A percentile compares a stretch with the other conserved stretches of the same genome.
phyloP scores from a whole-genome alignment of 495 filamentous ascomycete genomes.

The Xanthoparmelia taractica region DNA sequence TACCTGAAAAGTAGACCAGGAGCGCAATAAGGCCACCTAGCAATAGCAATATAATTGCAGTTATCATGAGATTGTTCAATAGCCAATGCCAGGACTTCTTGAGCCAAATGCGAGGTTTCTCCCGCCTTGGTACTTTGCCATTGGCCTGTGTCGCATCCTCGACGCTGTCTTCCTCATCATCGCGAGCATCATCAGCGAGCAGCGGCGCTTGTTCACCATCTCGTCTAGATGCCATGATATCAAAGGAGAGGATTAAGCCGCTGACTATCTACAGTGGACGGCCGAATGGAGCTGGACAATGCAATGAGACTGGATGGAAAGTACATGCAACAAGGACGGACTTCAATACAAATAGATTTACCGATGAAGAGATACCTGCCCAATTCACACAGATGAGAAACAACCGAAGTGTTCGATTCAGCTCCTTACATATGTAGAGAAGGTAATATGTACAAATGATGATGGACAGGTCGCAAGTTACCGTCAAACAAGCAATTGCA shows the following conservation, averaged over 20 bases:
- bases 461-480: neutral
- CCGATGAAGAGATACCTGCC: neutral
- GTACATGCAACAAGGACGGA: neutral
- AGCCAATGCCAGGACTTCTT: conserved; percentile 19
- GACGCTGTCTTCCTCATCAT: conserved; percentile 14
- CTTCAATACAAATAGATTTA: neutral
- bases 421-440: neutral
- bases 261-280: neutral
- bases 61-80: conserved; percentile 18
- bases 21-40: conserved; percentile 25
- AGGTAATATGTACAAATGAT: neutral
- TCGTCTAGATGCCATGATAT: neutral
- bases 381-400: neutral
- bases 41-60: conserved; percentile 20
- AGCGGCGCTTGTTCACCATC: conserved; percentile 24
- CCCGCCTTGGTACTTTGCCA: conserved; percentile 6
- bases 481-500: neutral
- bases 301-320: neutral
- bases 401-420: too few species aligned
- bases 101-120: conserved; percentile 7
- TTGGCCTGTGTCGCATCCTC: conserved; percentile 8
- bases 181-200: conserved; percentile 20
- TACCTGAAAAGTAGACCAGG: conserved; percentile 22
- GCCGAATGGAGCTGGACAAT: neutral
- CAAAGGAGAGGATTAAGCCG: neutral